phyloP scores from a whole-genome alignment of 495 filamentous ascomycete genomes.

The Apodospora peruviana region DNA sequence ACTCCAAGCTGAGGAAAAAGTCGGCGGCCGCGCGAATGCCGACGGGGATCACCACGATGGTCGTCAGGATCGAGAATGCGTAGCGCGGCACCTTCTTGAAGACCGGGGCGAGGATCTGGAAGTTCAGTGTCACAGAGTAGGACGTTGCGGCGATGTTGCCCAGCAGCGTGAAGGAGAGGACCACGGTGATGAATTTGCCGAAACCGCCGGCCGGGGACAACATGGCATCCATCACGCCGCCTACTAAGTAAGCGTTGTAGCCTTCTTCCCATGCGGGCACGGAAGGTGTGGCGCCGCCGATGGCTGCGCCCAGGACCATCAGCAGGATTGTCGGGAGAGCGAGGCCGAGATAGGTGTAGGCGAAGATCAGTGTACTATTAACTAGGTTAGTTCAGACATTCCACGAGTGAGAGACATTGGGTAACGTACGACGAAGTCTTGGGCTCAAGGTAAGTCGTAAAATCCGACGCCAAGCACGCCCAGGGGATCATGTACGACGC shows the following conservation, averaged over 20 bases:
- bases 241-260: conserved; percentile 41
- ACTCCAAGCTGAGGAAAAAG: conserved; percentile 48
- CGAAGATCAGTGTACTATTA: conserved; percentile 27
- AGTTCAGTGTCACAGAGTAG: conserved; percentile 51
- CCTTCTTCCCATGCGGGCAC: conserved; percentile 39
- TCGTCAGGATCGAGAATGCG: conserved; percentile 44
- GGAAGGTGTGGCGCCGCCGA: conserved; percentile 39
- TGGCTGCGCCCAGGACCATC: conserved; percentile 51
- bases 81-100: conserved; percentile 46
- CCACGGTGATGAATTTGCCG: conserved; percentile 50
- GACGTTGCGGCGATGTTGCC: conserved; percentile 46
- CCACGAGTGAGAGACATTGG: conserved; percentile 2
- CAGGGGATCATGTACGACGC: conserved; percentile 44
- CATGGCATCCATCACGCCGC: conserved; percentile 52
- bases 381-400: neutral
- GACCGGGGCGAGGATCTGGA: conserved; percentile 47
- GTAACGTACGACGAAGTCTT: conserved; percentile 36
- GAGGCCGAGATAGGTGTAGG: conserved; percentile 43
- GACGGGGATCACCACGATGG: conserved; percentile 47
- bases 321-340: conserved; percentile 42
- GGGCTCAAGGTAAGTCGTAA: conserved; percentile 44
- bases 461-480: conserved; percentile 40
- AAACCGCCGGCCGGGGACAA: conserved; percentile 46
- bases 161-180: conserved; percentile 47
- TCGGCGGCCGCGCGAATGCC: conserved; percentile 43